phyloP scores from a whole-genome alignment of 2,329 filamentous ascomycete genomes.

The Biscogniauxia sp. region DNA sequence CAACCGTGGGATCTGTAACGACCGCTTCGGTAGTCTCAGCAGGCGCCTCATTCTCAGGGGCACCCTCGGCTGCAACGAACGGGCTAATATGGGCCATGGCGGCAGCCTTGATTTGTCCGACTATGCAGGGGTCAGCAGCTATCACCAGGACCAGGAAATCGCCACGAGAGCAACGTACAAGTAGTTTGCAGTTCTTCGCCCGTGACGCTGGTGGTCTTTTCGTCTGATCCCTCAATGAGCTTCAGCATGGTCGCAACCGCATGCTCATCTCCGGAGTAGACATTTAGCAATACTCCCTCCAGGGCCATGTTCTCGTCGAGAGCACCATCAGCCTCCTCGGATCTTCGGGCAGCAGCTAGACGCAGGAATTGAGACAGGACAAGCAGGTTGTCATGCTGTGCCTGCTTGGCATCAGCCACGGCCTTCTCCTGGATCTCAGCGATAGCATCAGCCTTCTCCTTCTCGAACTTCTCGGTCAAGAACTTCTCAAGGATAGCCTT shows the following conservation, averaged over 20 bases:
- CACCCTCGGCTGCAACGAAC: conserved; percentile 32
- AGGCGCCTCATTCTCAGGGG: conserved; percentile 35
- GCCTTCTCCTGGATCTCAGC: conserved; percentile 56
- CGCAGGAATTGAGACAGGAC: conserved; percentile 77
- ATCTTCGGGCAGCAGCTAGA: conserved; percentile 72
- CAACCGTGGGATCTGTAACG: conserved; percentile 64
- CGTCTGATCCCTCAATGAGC: conserved; percentile 69
- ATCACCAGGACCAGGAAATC: conserved; percentile 3
- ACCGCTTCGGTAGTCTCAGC: conserved; percentile 34
- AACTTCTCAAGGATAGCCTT: conserved; percentile 61
- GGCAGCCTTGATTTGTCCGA: conserved; percentile 57
- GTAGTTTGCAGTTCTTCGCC: conserved; percentile 66
- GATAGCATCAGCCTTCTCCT: conserved; percentile 53
- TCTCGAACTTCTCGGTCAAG: conserved; percentile 49
- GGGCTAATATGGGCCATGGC: conserved; percentile 49
- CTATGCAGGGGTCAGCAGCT: conserved; percentile 37
- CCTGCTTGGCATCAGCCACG: conserved; percentile 51
- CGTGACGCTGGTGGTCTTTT: conserved; percentile 62
- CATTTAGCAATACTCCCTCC: conserved; percentile 73
- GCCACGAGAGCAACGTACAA: conserved; percentile 53
- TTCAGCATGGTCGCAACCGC: conserved; percentile 75
- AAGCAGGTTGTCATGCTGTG: conserved; percentile 63
- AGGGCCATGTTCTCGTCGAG: conserved; percentile 76
- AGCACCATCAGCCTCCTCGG: conserved; percentile 63
- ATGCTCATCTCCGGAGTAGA: conserved; percentile 74